A percentile compares a stretch with the other conserved stretches of the same genome.
Evolutionary conservation across 352 stramenopile species (phyloP).

Genomic region (Phytophthora podocarpi): DNA sequence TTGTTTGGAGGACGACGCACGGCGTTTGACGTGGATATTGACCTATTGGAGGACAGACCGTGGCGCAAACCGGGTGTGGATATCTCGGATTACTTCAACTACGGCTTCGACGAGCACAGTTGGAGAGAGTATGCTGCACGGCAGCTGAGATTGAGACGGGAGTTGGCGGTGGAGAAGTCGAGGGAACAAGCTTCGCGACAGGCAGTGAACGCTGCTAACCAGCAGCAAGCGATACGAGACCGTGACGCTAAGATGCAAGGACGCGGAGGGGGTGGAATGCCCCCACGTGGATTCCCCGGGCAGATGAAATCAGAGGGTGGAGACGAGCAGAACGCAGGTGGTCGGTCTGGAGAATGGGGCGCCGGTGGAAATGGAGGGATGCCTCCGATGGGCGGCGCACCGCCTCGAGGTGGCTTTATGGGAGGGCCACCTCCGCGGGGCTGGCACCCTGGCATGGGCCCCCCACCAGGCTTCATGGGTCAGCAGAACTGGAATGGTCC

Average conservation of each 20-base stretch:
- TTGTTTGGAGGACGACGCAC: conserved; percentile 85
- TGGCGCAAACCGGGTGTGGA: conserved; percentile 92
- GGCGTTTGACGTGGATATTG: conserved; percentile 93
- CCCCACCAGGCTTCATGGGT: conserved; percentile 48
- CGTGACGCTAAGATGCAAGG: conserved; percentile 41
- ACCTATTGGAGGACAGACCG: conserved; percentile 90
- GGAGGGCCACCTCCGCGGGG: conserved; percentile 48
- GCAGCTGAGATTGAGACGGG: conserved; percentile 72
- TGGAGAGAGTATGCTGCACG: conserved; percentile 80
- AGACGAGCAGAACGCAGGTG: conserved; percentile 17
- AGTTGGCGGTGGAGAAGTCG: conserved; percentile 76
- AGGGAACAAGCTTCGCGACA: conserved; percentile 84
- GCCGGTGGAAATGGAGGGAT: conserved; percentile 24
- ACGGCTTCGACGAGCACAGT: conserved; percentile 91
- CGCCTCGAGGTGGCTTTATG: conserved; percentile 58
- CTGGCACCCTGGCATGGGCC: conserved; percentile 77
- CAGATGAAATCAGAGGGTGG: conserved; percentile 28
- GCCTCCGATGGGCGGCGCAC: conserved; percentile 31
- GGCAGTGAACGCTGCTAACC: conserved; percentile 59
- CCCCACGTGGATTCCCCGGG: conserved; percentile 34
- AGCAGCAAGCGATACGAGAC: conserved; percentile 47
- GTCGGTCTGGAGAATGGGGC: conserved; percentile 25
- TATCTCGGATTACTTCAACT: conserved; percentile 95
- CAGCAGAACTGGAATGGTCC: conserved; percentile 56
- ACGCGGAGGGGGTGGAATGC: conserved; percentile 23